phyloP scores from a whole-genome alignment of 805 yeast species.

The Saturnispora besseyi region DNA sequence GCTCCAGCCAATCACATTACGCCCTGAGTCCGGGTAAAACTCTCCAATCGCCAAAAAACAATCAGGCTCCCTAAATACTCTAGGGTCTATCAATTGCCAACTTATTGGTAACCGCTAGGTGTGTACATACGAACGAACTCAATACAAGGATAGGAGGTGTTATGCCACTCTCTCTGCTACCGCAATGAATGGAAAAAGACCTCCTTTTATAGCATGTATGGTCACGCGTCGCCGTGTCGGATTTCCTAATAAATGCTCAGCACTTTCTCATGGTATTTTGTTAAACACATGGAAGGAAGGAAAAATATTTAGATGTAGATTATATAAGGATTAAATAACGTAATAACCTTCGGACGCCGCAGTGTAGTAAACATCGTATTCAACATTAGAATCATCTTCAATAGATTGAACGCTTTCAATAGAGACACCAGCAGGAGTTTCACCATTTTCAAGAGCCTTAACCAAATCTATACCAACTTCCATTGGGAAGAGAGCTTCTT shows the following conservation, averaged over 20 bases:
- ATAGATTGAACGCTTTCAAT: slow-evolving; percentile 57
- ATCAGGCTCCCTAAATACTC: no score
- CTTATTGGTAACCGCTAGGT: no score
- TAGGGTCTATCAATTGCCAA: no score
- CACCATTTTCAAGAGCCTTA: slow-evolving; percentile 17
- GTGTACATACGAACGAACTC: no score
- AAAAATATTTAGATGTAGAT: neutral
- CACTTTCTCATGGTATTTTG: neutral
- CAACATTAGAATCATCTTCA: slow-evolving; percentile 38
- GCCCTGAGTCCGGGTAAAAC: neutral
- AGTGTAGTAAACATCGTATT: slow-evolving; percentile 57
- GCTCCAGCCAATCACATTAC: neutral
- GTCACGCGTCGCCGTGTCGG: slow-evolving; percentile 1
- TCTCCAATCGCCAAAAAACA: neutral
- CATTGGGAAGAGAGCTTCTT: slow-evolving; percentile 86
- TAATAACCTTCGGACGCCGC: slow-evolving; percentile 51
- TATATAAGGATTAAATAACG: slow-evolving; percentile 29
- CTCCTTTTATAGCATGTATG: neutral
- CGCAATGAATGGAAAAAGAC: neutral
- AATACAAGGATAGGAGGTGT: no score
- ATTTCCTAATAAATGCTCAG: neutral
- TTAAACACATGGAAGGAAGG: neutral
- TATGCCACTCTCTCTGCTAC: no score
- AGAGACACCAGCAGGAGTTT: slow-evolving; percentile 48
- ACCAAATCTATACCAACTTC: slow-evolving; percentile 51